A percentile compares a stretch with the other conserved stretches of the same genome.
Conservation (phyloP, 495 filamentous ascomycete genomes). For the Daldinia vernicosa region DNA sequence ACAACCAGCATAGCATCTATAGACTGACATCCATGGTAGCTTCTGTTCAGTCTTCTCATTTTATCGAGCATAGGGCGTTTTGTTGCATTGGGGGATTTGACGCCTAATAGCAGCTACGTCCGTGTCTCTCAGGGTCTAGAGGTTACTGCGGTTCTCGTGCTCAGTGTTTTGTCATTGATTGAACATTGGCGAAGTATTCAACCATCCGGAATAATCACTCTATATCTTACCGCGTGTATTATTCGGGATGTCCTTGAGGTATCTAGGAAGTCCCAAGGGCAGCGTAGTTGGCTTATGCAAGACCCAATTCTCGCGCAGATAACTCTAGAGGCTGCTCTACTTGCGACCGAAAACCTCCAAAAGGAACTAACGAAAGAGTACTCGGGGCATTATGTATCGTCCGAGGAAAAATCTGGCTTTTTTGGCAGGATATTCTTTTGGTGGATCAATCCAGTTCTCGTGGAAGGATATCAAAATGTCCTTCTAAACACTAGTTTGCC, state of each 20-base stretch:
- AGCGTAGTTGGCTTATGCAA: conserved; percentile 52
- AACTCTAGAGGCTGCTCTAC: conserved; percentile 24
- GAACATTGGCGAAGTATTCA: conserved; percentile 18
- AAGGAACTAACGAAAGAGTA: conserved; percentile 44
- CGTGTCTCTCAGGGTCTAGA: conserved; percentile 8
- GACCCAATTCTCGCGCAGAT: conserved; percentile 53
- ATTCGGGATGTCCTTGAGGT: conserved; percentile 58
- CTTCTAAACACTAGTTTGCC: conserved; percentile 59
- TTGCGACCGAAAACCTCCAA: conserved; percentile 44
- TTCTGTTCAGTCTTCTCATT: conserved; percentile 16
- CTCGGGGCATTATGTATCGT: conserved; percentile 57
- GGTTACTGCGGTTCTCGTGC: conserved; percentile 6
- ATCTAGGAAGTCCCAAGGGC: conserved; percentile 50
- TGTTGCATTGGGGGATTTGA: neutral
- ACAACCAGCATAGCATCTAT: neutral
- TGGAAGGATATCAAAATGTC: conserved; percentile 55
- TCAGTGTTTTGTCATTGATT: conserved; percentile 19
- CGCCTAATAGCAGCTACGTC: neutral
- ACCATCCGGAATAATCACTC: conserved; percentile 16
- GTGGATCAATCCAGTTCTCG: conserved; percentile 70
- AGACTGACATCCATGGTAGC: conserved; percentile 11
- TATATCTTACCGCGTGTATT: conserved; percentile 63
- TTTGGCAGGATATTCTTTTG: conserved; percentile 60
- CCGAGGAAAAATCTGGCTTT: conserved; percentile 59
- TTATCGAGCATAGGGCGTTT: conserved; percentile 10